A percentile compares a stretch with the other conserved stretches of the same genome.
These are phyloP conservation scores for Aspergillus alliaceus DNA, from an alignment of 2,329 filamentous ascomycete species.

Conservation along the genomic window DNA sequence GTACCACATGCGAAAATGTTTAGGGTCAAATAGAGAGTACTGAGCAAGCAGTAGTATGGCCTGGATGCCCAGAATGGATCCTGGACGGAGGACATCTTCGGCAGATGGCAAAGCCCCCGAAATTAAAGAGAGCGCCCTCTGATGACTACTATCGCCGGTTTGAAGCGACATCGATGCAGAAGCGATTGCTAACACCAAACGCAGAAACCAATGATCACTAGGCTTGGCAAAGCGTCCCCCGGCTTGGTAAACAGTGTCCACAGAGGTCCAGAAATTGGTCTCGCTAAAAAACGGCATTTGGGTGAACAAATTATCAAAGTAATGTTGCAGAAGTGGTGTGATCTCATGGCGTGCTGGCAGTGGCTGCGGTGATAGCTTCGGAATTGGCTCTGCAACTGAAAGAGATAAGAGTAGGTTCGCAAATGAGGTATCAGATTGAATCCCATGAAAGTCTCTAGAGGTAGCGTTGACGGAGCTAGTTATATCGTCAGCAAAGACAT, in stretches of 20 bases:
- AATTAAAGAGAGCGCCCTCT: slow-evolving; percentile 60
- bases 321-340: slow-evolving; percentile 73
- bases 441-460: slow-evolving; percentile 87
- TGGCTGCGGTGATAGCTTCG: slow-evolving; percentile 58
- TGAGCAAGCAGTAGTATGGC: slow-evolving; percentile 82
- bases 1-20: slow-evolving; percentile 92
- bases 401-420: slow-evolving; percentile 84
- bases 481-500: not conserved
- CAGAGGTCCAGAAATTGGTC: slow-evolving; percentile 70
- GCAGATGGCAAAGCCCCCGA: slow-evolving; percentile 72
- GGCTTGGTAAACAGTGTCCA: slow-evolving; percentile 79
- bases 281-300: slow-evolving; percentile 83
- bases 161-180: slow-evolving; percentile 70
- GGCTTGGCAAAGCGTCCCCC: slow-evolving; percentile 61
- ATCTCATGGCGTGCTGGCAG: slow-evolving; percentile 72
- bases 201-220: slow-evolving; percentile 81
- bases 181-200: slow-evolving; percentile 84
- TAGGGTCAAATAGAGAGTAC: slow-evolving; percentile 86
- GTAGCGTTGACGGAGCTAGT: slow-evolving; percentile 87
- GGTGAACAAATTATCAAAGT: slow-evolving; percentile 77
- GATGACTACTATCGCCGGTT: slow-evolving; percentile 63
- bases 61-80: slow-evolving; percentile 81
- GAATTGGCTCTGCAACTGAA: slow-evolving; percentile 70
- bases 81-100: slow-evolving; percentile 80
- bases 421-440: slow-evolving; percentile 87